Evolutionary conservation across 345 rosid genomes (phyloP).

Genomic region (Psidium guajava): DNA sequence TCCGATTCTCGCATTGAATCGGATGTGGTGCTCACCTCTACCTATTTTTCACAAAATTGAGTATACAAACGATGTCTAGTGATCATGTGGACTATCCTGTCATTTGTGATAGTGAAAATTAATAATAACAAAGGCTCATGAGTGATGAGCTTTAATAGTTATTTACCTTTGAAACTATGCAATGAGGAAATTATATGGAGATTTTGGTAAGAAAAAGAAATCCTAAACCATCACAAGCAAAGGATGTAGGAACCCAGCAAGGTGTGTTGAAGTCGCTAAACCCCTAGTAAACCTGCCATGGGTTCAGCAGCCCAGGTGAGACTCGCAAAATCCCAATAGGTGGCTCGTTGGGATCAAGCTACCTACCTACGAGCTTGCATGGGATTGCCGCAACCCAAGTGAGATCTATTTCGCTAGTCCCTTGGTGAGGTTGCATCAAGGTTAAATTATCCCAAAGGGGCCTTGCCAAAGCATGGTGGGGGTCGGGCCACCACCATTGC

Average conservation of each 20-base stretch:
- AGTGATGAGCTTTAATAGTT: background rate
- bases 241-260: background rate
- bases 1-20: background rate
- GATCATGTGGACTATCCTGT: background rate
- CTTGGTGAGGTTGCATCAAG: background rate
- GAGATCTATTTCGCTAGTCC: background rate
- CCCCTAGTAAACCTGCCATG: background rate
- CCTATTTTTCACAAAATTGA: background rate
- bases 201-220: background rate
- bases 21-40: background rate
- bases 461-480: too few relatives aligned
- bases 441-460: background rate
- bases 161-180: background rate
- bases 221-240: background rate
- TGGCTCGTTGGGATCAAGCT: background rate
- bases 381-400: background rate
- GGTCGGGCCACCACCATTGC: too few relatives aligned
- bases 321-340: background rate
- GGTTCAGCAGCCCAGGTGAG: background rate
- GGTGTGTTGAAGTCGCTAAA: background rate
- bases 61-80: background rate
- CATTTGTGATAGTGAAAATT: background rate
- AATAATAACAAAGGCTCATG: background rate
- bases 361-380: background rate
- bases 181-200: background rate